Evolutionary conservation across 2,329 filamentous ascomycete species (phyloP), one percentile per base, ranked within the genome.

Genomic region (Apiospora arundinis): DNA sequence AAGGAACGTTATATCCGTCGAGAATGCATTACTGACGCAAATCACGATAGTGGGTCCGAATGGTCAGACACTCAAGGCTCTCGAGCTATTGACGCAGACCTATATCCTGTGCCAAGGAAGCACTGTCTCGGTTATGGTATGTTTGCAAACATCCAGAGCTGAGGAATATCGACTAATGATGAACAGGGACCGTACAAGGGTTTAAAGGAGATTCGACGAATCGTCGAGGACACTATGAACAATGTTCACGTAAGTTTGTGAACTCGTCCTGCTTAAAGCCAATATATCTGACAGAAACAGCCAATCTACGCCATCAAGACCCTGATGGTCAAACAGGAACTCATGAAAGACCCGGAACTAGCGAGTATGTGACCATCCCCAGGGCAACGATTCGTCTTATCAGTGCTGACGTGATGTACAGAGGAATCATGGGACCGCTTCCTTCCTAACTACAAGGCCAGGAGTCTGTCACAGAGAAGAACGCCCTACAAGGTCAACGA

Each of bases 391-490:
- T 14, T 40, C 23, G 28, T 63, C 40, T 21, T 32, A 40, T 40
- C 56, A n/a, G 32, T 8, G 56, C 56, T 63, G 32, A 63, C 56
- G n/a, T 63, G 21, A 4, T 63, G 1, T 63, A 40, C 56, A 63
- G 56, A 92, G 76, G 95, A 98, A 84, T 69, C 67, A 96, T 99
- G 95, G 95, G 95, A 97, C 78, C 90, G 95, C 23, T 99, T 98
- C 85, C 87, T 99, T 69, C 96, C 96, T 68, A 95, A 99, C 81
- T 98, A 98, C 87, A 97, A 97, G 89, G 97, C 93, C 87, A 91
- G 94, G 79, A 95, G 92, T 70, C 88, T 98, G 75, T 95, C 90
- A 85, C 95, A 95, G 85, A 89, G 96, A 75, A 90, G 90, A 76
- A 90, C 92, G 77, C 97, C 96, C 0, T 90, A 90, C 86, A 94